Conservation (phyloP, 768 basidiomycete genomes). For the Naematelia aurantialba region DNA sequence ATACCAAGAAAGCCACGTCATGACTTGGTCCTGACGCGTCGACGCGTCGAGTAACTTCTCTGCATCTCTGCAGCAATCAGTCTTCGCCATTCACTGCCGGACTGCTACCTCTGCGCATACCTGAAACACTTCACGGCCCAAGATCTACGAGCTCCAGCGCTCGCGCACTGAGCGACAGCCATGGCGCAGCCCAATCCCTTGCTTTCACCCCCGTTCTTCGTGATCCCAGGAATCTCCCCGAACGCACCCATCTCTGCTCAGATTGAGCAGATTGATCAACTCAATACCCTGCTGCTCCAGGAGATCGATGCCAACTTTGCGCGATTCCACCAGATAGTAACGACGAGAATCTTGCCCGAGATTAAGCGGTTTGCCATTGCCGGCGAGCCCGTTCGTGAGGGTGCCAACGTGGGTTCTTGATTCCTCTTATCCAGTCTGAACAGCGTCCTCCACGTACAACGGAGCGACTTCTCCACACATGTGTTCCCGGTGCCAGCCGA, state of each 20-base stretch:
- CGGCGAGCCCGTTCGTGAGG: conserved; percentile 82
- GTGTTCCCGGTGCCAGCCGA: too few relatives aligned
- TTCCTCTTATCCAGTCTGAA: neutral
- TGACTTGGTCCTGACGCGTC: neutral
- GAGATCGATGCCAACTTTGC: conserved; percentile 93
- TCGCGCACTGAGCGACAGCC: neutral
- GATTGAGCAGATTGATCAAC: conserved; percentile 91
- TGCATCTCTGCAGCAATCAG: neutral
- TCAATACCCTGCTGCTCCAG: conserved; percentile 88
- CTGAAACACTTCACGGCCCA: neutral
- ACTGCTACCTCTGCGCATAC: neutral
- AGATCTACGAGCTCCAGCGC: too few relatives aligned
- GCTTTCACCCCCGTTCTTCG: conserved; percentile 42
- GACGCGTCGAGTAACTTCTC: neutral
- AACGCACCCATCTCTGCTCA: conserved; percentile 59
- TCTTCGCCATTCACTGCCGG: neutral
- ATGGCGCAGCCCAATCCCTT: conserved; percentile 26
- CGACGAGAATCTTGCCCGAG: conserved; percentile 74
- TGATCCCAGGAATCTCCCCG: conserved; percentile 45
- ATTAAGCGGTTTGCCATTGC: conserved; percentile 84
- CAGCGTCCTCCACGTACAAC: neutral
- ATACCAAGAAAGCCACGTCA: neutral
- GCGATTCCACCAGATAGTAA: conserved; percentile 77
- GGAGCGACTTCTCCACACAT: neutral
- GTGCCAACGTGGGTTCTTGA: conserved; percentile 70